Evolutionary conservation across 73 alveolate species (phyloP).

Genomic region (Durusdinium trenchii): DNA sequence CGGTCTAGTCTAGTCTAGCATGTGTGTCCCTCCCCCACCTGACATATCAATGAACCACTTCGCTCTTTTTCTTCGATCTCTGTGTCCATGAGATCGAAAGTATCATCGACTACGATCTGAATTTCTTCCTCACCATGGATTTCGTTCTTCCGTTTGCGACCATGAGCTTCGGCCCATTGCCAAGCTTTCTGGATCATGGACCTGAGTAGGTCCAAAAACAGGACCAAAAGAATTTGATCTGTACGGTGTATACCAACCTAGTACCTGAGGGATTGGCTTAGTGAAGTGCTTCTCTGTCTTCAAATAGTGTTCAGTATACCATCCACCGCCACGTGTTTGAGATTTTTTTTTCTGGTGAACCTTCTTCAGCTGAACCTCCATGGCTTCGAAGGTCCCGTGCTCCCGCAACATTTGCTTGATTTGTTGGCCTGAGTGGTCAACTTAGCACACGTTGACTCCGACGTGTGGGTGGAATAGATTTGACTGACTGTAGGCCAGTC

Average conservation of each 20-base stretch:
- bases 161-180: neutral
- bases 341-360: neutral
- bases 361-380: conserved; percentile 6
- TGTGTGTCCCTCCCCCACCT: neutral
- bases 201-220: neutral
- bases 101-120: neutral
- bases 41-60: neutral
- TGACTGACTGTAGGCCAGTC: no score
- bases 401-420: conserved; percentile 13
- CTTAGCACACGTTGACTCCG: neutral
- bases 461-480: neutral
- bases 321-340: neutral
- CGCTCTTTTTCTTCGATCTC: neutral
- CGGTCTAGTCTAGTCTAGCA: no score
- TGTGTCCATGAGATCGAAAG: neutral
- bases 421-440: neutral
- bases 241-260: neutral
- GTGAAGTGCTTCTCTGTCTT: neutral
- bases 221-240: neutral
- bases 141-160: neutral
- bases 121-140: conserved; percentile 28
- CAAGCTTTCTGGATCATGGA: neutral
- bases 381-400: conserved; percentile 1
- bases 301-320: neutral
- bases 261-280: neutral